Base-by-base conservation (phyloP, 345 rosid species). In the Gossypium herbaceum region DNA sequence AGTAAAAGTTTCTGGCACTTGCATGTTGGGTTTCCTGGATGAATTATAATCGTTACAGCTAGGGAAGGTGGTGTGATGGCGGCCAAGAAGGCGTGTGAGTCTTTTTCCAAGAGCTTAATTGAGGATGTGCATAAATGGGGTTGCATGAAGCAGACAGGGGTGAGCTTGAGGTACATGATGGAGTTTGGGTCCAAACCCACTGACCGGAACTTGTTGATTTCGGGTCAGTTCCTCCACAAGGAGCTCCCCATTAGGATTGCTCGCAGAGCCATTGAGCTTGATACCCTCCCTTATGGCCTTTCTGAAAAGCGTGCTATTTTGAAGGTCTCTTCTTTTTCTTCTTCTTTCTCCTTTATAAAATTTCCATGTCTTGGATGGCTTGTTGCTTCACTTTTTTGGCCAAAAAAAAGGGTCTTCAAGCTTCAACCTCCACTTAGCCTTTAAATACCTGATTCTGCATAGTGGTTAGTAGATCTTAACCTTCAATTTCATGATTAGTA, bases 81-180 rank as follows among this genome's bases (percentile, higher is more conserved):
- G 56, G 94, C 86, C 64, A 91, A 89, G 90, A 92, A 88, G 73
- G 81, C 85, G 7, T 78, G 74, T 50, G 89, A 85, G 74, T 50
- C 81, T 45, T 80, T 87, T 61, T 85, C 94, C 12, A 95, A 90
- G 91, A 78, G 78, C 51, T 66, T 95, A 81, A 82, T 88, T 63
- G 91, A 86, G 75, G 98, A 95, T 73, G 91, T 89, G 15, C 89
- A 80, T 47, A 80, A 84, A 68, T 91, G 97, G 97, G 97, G 98
- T 3, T 76, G 92, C 87, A 88, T 93, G 99, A 91, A 93, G 83
- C 98, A 85, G 80, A 91, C 91, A 0, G 98, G 99, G 43, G 97
- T 95, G 5, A 92, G 94, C 72, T 81, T 93, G 65, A 83, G 93
- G 81, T 91, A 91, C 80, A 95, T 93, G 99, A 91, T 95, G 98